Evolutionary conservation across 345 rosid species (phyloP).

Genomic region (Populus euphratica): DNA sequence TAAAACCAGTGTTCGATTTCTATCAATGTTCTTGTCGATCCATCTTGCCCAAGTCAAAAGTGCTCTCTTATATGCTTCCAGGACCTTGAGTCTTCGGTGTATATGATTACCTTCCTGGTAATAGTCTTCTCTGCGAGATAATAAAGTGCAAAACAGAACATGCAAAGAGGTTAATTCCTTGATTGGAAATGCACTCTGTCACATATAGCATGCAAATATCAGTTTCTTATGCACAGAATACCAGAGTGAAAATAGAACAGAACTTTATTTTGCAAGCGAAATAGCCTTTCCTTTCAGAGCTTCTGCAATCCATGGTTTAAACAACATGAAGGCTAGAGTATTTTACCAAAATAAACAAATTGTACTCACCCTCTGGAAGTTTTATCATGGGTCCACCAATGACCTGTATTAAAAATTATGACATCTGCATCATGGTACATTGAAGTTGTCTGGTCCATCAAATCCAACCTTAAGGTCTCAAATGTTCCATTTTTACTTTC

Average conservation of each 20-base stretch:
- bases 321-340: not conserved
- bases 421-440: constrained; percentile 78
- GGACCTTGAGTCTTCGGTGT: constrained; percentile 67
- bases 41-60: constrained; percentile 84
- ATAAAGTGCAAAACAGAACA: not conserved
- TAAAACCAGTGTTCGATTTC: constrained; percentile 48
- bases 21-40: constrained; percentile 63
- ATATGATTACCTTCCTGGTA: constrained; percentile 83
- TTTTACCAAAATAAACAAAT: not conserved
- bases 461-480: constrained; percentile 76
- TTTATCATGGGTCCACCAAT: constrained; percentile 99
- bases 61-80: constrained; percentile 76
- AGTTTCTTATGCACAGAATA: not conserved
- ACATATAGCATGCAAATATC: not conserved
- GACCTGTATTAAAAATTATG: constrained; percentile 83
- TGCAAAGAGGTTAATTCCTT: not conserved
- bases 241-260: not conserved
- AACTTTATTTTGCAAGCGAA: not conserved
- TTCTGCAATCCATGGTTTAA: not conserved
- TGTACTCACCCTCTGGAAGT: constrained; percentile 71
- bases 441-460: constrained; percentile 68
- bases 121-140: constrained; percentile 55
- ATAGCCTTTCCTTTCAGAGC: not conserved
- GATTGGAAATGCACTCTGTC: not conserved
- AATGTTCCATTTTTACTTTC: constrained; percentile 45